Base-by-base conservation (phyloP, 495 filamentous ascomycete species). In the Penicillium goetzii region DNA sequence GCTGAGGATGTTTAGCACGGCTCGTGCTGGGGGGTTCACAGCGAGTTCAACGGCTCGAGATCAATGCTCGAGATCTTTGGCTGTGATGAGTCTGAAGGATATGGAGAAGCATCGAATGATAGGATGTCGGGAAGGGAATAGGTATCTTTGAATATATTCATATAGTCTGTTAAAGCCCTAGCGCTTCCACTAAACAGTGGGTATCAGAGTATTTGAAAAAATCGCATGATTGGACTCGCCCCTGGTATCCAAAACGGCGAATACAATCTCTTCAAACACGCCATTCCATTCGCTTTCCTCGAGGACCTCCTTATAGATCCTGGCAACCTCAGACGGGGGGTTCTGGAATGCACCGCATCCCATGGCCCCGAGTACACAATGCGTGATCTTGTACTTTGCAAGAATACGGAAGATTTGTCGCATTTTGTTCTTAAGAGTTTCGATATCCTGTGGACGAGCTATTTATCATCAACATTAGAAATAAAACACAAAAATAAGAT, bases 341-440 rank as follows among this genome's bases (percentile, higher is more conserved):
- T 90, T 88, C 7, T 62, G 65, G 71, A 88, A 90, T 5, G 82
- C 86, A 4, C 88, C 88, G 61, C 89, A 91, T 0, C 89, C 89
- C 73, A 90, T 77, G 0, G 89, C 88, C 0, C 89, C 88, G 1
- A 90, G 77, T 4, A 90, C 83, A 15, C 90, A 64, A 68, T 78
- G 76, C 14, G 79, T 75, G 64, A 87, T 84, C 8, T 77, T 78
- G 21, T 81, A 78, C 6, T 66, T 60, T 5, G 77, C 86, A 14
- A 84, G 80, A 36, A 89, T 74, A 1, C 85, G 78, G 26, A 90
- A 73, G n/a, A 80, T 75, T 51, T 84, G 59, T 30, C 86, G 72
- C 72, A 90, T 88, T 72, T 90, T 91, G 23, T 74, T 73, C 64
- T 82, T 78, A 64, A 81, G 86, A 8, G 80, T 49, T 14, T 34